Percentiles rank a stretch among this genome's conserved stretches.
Evolutionary conservation across 371 early-diverging fungal species (phyloP).

Genomic region (Mortierella sp.): DNA sequence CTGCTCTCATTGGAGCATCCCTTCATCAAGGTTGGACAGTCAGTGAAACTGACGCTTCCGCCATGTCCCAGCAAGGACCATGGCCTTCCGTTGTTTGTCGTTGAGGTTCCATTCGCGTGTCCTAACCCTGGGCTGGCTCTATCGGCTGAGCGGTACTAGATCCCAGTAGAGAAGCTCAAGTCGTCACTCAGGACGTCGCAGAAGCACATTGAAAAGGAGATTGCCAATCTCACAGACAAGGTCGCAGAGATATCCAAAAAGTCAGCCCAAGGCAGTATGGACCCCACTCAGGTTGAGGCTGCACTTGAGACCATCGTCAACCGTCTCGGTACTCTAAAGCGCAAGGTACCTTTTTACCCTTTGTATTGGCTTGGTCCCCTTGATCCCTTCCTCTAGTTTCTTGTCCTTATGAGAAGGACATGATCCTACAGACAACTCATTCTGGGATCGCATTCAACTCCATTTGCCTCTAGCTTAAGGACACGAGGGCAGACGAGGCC

Average conservation of each 20-base stretch:
- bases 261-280: constrained; percentile 38
- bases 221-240: constrained; percentile 53
- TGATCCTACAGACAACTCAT: too few species aligned
- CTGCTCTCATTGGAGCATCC: constrained; percentile 89
- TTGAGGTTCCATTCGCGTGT: neutral
- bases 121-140: neutral
- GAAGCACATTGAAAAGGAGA: constrained; percentile 86
- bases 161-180: constrained; percentile 90
- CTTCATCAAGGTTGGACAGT: constrained; percentile 77
- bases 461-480: constrained; percentile 65
- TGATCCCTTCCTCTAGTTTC: neutral
- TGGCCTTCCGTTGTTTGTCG: neutral
- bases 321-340: constrained; percentile 75
- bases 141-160: constrained; percentile 60
- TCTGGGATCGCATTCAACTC: neutral
- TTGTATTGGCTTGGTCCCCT: neutral
- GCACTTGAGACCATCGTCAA: constrained; percentile 71
- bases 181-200: constrained; percentile 83
- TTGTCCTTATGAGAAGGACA: too few species aligned
- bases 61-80: neutral
- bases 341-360: constrained; percentile 63
- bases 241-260: constrained; percentile 50
- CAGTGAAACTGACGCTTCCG: neutral
- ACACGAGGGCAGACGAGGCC: constrained; percentile 81
- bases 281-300: constrained; percentile 60